Base-by-base conservation (phyloP, 129 eudicot species). In the Tagetes patula region DNA sequence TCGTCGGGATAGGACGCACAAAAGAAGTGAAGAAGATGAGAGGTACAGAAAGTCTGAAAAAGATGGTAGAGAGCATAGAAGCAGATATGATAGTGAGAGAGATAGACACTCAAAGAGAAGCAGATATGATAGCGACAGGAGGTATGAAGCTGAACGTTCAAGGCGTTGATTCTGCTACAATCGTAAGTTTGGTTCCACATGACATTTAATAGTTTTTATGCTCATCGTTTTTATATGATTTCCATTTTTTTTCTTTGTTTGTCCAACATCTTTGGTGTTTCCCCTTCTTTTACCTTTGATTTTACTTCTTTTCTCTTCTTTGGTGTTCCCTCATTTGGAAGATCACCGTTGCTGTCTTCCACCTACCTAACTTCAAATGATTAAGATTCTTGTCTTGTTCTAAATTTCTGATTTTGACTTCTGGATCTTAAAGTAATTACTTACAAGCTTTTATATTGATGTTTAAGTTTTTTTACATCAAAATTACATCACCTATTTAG, bases 91-190 rank as follows among this genome's bases (percentile, higher is more conserved):
- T 58, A 65, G 77, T 64, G 89, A 87, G 64, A 78, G 82, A 56
- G 96, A 80, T 20, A 73, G 85, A 65, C 46, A 81, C 37, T 72
- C 80, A 2, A 87, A 87, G 91, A 87, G 92, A 82, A 79, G 75
- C 70, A 83, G 86, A 59, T 75, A 83, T 78, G 97, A 84, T 12
- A 67, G 67, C 53, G 89, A 80, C 50, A 83, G 73, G 75, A 74
- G 81, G 79, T 74, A 83, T 59, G 88, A 76, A 39, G 80, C 54
- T 30, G 76, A 83, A 49, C 80, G 85, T 32, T 52, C 85, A 3
- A 82, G 90, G 70, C 89, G 50, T 52, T 80, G 79, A 80, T 41
- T 60, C 81, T 69, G 36, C 31, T 13, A 42, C 34, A 39, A 64
- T 36, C 63, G 72, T 70, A 30, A 78, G 82, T 54, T 77, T 42